Base-by-base conservation (phyloP, 805 yeast genomes). In the Groenewaldozyma salmanticensis region DNA sequence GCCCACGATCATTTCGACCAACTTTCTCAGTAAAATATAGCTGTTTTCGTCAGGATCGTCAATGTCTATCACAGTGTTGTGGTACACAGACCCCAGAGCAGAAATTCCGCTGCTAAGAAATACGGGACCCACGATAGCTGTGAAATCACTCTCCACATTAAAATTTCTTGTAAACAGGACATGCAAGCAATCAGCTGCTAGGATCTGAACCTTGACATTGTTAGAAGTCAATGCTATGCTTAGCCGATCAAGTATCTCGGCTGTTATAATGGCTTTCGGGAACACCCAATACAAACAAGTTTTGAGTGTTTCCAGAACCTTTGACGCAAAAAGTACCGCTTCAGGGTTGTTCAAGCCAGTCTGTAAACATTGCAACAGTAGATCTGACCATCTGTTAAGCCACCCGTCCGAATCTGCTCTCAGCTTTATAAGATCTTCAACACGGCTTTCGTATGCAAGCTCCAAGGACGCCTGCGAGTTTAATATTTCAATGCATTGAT, bases 1-100 rank as follows among this genome's bases (percentile, higher is more conserved):
- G 0, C 87, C 81, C 19, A 92, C 94, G 27, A 88, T 76, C 85
- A 90, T 82, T 57, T 92, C 98, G 3, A 88, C 95, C 13, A 90
- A 72, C 62, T 90, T 90, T 58, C 92, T 92, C 46, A 84, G 64
- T 43, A 90, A 71, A 1, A 94, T 79, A 58, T 92, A 92, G 27
- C 75, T 70, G 42, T 73, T 74, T 52, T 87, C 96, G 53, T 83
- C 88, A 18, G 87, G 70, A 44, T 79, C 78, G 45, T 75, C 75
- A 2, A 79, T 57, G 47, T 76, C 75, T 39, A 83, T 69, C 29
- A 16, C 16, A 31, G 72, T 53, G 6, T 64, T 52, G 29, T 74
- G 68, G 58, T 79, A 88, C 22, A 85, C 83, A 35, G 68, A 71
- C 27, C 74, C 62, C 37, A 92, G 68, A 53, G 85, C 72, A 35